Percentiles rank a stretch among this genome's conserved stretches.
phyloP scores from a whole-genome alignment of 2,329 filamentous ascomycete species.

The Fusarium sp. region DNA sequence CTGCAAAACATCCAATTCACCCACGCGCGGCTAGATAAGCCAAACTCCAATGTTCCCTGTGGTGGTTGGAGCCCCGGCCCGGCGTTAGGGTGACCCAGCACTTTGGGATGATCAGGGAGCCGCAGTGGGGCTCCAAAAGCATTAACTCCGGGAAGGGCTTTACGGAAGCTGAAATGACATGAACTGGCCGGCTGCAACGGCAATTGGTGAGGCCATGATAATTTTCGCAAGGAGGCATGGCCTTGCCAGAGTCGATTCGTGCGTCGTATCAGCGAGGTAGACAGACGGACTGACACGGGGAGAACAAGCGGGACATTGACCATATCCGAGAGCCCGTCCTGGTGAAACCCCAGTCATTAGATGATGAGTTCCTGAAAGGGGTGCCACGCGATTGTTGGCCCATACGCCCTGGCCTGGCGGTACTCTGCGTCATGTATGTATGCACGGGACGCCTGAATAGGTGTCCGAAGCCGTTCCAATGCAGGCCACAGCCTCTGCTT shows the following conservation, averaged over 20 bases:
- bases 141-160: not conserved
- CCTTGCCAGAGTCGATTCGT: not conserved
- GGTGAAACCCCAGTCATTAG: constrained; percentile 2
- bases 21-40: not conserved
- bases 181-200: not conserved
- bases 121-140: constrained; percentile 32
- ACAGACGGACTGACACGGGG: not conserved
- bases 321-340: not conserved
- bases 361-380: constrained; percentile 5
- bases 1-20: not conserved
- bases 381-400: constrained; percentile 25
- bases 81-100: constrained; percentile 38
- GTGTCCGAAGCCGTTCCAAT: constrained; percentile 21
- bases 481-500: constrained; percentile 21
- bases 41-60: constrained; percentile 5
- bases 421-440: constrained; percentile 37
- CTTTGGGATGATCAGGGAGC: constrained; percentile 36
- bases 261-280: not conserved
- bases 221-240: not conserved
- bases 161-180: not conserved
- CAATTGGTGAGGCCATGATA: not conserved
- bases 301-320: constrained; percentile 9
- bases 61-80: constrained; percentile 40
- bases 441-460: constrained; percentile 24
- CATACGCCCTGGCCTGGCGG: constrained; percentile 27